Base-by-base conservation (phyloP, 331 rosid genomes). In the Saraca asoca region DNA sequence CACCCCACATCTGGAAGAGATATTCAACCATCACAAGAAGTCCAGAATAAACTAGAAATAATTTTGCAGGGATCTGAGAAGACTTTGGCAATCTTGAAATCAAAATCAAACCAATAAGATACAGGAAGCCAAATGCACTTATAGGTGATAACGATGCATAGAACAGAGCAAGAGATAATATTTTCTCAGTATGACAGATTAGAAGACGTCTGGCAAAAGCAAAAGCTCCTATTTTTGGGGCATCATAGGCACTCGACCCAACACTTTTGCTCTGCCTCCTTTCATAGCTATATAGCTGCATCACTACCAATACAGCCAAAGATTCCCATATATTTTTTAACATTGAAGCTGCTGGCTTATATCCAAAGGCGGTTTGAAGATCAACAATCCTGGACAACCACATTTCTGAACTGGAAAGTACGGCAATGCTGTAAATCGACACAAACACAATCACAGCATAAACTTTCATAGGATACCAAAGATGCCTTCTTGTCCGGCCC, bases 1-100 rank as follows among this genome's bases (percentile, higher is more conserved):
- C 73, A 51, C 98, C 98, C 95, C 90, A 87, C 86, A 92, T 79
- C 88, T 89, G 98, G 83, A 85, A 92, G 73, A 89, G 95, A 82
- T 92, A 92, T 58, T 91, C 98, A 61, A 79, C 73, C 66, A 85
- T 83, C 77, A 89, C 71, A 39, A 87, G 82, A 70, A 87, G 57
- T 73, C 98, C 98, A 61, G 98, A 87, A 76, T 92, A 92, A 66
- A 77, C 75, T 53, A 89, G 78, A 79, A 89, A 81, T 68, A 77
- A 58, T 82, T 89, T 89, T 56, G 95, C 83, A 29, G 95, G 91
- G 74, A 82, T 73, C 60, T 70, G 85, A 42, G 96, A 92, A 70
- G 81, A 73, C 84, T 92, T 92, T 17, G 96, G 96, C 73, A 87
- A 79, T 71, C 84, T 83, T 71, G 88, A 80, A 79, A 70, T 82